Evolutionary conservation across 2,329 filamentous ascomycete genomes (phyloP), one percentile per base, ranked within the genome.

Genomic region (Penicillium aurantiogriseum): DNA sequence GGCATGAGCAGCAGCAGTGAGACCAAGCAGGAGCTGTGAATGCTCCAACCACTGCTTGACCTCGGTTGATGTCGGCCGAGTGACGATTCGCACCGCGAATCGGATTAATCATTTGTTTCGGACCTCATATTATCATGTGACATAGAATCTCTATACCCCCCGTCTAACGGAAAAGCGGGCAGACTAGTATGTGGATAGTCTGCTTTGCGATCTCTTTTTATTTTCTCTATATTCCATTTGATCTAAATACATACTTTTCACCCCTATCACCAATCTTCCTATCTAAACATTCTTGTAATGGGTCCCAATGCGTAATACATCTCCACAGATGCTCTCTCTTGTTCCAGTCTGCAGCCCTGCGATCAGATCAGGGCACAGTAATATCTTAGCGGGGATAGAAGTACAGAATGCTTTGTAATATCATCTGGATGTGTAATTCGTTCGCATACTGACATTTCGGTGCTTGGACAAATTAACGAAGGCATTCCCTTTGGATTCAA

Each of bases 1-100:
- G 64, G 57, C 27, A 55, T 65, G 48, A 65, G 59, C 61, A 64
- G 59, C 51, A 51, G 54, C 42, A 53, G 54, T 29, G 59, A 59
- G 31, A 59, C 40, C 42, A 51, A 58, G 52, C 35, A 47, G 23
- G n/a, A 21, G 2, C 46, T 45, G 21, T 56, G 45, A 51, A 56
- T 33, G 9, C 19, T 35, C 19, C n/a, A 23, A 5, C 4, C 35
- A 42, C 31, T 15, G 17, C 11, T 46, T 33, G 42, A 31, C 11
- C 31, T 23, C 29, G n/a, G 36, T 46, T 36, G 31, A 27, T 45
- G 17, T 46, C 40, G 17, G 15, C 29, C 19, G 50, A 33, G 38
- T 21, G 19, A 25, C 6, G 13, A 21, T 52, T 45, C 40, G 40
- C 40, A 17, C 31, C 8, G 50, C 50, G 31, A 52, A 52, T 46